Evolutionary conservation across 331 rosid genomes (phyloP).

Genomic region (Quercus lobata): DNA sequence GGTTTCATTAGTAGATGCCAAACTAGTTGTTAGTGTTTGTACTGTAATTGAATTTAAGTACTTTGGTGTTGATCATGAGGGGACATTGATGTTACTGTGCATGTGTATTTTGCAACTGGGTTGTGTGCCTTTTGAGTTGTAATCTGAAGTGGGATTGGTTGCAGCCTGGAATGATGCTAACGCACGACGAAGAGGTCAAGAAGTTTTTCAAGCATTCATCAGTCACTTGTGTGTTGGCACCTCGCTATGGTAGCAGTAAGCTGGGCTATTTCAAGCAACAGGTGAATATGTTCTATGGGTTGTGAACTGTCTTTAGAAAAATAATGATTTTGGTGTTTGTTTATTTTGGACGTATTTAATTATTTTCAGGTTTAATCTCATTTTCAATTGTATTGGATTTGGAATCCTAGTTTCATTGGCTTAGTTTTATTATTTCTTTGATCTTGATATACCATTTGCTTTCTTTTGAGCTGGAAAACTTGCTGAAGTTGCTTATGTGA

Average conservation of each 20-base stretch:
- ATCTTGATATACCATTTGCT: background rate
- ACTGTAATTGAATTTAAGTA: too few species aligned
- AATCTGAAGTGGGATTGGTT: conserved; percentile 21
- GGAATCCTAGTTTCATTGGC: background rate
- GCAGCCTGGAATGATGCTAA: conserved; percentile 84
- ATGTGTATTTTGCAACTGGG: too few species aligned
- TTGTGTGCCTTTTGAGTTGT: conserved; percentile 2
- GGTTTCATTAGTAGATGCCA: too few species aligned
- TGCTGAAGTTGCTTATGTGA: conserved; percentile 23
- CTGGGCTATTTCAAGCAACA: conserved; percentile 68
- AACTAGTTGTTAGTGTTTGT: too few species aligned
- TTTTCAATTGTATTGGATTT: background rate
- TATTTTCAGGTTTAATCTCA: background rate
- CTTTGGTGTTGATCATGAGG: too few species aligned
- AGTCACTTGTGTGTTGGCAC: conserved; percentile 77
- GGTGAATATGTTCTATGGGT: conserved; percentile 32
- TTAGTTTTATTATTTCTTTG: background rate
- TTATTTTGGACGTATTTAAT: background rate
- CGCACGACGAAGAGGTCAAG: conserved; percentile 85
- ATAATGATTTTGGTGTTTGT: background rate
- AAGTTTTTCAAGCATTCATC: conserved; percentile 92
- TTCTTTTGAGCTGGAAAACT: conserved; percentile 11
- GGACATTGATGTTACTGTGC: too few species aligned
- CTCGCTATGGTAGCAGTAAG: conserved; percentile 85
- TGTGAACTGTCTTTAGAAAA: background rate